Evolutionary conservation across 805 yeast species (phyloP), one percentile per base, ranked within the genome.

Genomic region (Yarrowia keelungensis): DNA sequence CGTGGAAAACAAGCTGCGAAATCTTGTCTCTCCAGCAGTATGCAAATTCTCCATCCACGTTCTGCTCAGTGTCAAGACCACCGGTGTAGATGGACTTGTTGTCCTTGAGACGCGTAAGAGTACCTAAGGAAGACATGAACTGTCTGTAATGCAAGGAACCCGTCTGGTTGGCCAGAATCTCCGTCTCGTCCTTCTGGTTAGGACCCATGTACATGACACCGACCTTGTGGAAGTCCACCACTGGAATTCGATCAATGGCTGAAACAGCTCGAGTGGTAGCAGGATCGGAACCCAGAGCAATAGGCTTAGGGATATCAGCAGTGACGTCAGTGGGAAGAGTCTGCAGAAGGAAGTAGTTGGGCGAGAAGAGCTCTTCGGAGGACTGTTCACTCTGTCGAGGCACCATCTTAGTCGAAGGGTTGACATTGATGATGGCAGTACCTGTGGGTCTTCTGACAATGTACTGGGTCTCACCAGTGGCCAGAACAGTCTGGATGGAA

Each of bases 131-230:
- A 5, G 80, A 77, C 47, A 91, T 73, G 71, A 92, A 90, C 38
- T 79, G 75, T 39, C 88, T 85, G 75, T 89, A 92, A 10, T 81
- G 83, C 8, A 74, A 71, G 0, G 96, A 89, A 0, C 97, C 97
- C 26, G 80, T 79, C 4, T 80, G 76, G 72, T 92, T 92, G 12
- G 83, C 77, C 59, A 92, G 78, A 35, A 92, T 87, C 64, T 89
- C 91, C 0, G 74, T 74, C 75, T 92, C 97, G 0, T 79, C 79
- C 1, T 75, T 75, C 75, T 92, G 97, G 10, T 85, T 85, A 0
- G 86, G 87, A 0, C 87, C 94, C 72, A 91, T 85, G 75, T 91
- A 92, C 22, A 92, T 74, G 22, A 92, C 79, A 0, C 97, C 97
- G 47, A 89, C 84, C 75, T 91, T 92, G 76, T 88, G 91, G 72